phyloP scores from a whole-genome alignment of 176 grass and related monocot species.

The Echinochloa phyllopogon region DNA sequence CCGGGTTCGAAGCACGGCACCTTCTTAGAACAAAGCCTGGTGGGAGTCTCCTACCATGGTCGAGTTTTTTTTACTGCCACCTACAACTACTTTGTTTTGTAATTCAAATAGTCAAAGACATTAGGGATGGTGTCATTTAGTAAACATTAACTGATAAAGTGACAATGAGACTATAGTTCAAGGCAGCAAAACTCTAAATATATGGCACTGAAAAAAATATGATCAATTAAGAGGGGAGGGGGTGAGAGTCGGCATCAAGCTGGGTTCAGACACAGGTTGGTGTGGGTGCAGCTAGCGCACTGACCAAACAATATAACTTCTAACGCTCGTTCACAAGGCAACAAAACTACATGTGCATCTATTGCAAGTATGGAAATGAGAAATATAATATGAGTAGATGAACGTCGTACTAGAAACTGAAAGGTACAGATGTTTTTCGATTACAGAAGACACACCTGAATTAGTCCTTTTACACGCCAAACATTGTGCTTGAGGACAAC shows the following conservation, averaged over 20 bases:
- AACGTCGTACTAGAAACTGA: not conserved
- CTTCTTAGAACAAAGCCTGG: too few relatives aligned
- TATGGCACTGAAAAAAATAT: not conserved
- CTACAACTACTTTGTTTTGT: not conserved
- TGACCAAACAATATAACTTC: not conserved
- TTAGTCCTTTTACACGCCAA: slow-evolving; percentile 96
- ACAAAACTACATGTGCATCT: not conserved
- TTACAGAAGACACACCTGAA: slow-evolving; percentile 65
- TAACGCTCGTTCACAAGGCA: not conserved
- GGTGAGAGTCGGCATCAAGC: too few relatives aligned
- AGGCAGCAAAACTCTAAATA: not conserved
- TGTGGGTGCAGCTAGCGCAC: not conserved
- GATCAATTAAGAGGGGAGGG: not conserved
- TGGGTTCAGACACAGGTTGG: not conserved
- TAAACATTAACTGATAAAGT: slow-evolving; percentile 1
- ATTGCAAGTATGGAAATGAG: not conserved
- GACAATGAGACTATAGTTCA: not conserved
- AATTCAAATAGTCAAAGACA: not conserved
- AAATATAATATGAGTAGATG: not conserved
- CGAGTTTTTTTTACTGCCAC: not conserved
- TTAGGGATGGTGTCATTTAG: not conserved
- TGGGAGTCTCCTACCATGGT: too few relatives aligned
- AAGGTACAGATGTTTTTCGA: not conserved
- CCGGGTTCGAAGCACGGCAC: too few relatives aligned
- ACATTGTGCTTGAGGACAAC: slow-evolving; percentile 97